These are phyloP conservation scores for Trichocladium antarcticum DNA, from an alignment of 495 filamentous ascomycete genomes.

Conservation along the genomic window DNA sequence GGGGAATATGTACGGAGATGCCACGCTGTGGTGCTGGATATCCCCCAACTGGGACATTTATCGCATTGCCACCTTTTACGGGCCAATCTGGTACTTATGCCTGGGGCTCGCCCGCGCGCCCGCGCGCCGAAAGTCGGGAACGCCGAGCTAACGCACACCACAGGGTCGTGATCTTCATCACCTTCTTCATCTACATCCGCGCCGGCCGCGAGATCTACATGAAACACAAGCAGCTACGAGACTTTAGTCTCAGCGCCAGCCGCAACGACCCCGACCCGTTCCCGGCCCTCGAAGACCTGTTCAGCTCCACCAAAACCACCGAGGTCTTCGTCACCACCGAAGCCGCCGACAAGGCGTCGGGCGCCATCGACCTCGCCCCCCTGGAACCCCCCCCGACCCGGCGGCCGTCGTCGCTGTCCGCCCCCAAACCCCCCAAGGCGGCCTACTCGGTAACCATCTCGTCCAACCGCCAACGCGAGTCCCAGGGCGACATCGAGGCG, in stretches of 20 bases:
- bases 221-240: slow-evolving; percentile 38
- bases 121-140: background rate
- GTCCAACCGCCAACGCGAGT: slow-evolving; percentile 20
- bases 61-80: slow-evolving; percentile 71
- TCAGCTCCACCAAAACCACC: slow-evolving; percentile 46
- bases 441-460: slow-evolving; percentile 43
- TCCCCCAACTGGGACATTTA: slow-evolving; percentile 52
- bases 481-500: slow-evolving; percentile 7
- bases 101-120: too few relatives aligned
- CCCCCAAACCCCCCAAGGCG: slow-evolving; percentile 16
- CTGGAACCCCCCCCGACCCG: background rate
- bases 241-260: slow-evolving; percentile 27
- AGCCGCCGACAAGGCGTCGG: slow-evolving; percentile 14
- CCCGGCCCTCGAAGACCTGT: slow-evolving; percentile 21
- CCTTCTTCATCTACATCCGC: slow-evolving; percentile 61
- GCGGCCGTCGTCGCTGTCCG: background rate
- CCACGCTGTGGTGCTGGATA: slow-evolving; percentile 83
- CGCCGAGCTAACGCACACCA: background rate
- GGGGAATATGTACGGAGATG: slow-evolving; percentile 61
- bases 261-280: slow-evolving; percentile 8
- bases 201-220: slow-evolving; percentile 61
- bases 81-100: slow-evolving; percentile 67
- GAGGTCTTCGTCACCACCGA: slow-evolving; percentile 44
- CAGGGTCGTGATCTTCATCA: slow-evolving; percentile 54
- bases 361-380: background rate